These are phyloP conservation scores for Athelia psychrophila DNA, from an alignment of 1,284 basidiomycete genomes.

Conservation along the genomic window DNA sequence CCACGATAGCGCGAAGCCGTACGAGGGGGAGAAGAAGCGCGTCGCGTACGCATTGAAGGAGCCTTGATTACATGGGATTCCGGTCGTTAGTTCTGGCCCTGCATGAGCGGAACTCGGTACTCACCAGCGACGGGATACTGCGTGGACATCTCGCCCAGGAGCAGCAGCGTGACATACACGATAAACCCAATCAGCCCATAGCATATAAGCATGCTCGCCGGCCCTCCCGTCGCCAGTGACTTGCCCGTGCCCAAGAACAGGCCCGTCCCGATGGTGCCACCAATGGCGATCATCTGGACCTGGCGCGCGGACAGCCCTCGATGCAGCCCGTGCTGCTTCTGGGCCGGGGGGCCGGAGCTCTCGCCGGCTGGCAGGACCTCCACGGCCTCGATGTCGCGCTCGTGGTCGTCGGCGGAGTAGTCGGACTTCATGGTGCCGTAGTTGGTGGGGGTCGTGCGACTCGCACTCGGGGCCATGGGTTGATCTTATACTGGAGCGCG, in stretches of 20 bases:
- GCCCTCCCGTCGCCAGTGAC: constrained; percentile 72
- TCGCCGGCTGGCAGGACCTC: background rate
- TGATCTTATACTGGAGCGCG: too few relatives aligned
- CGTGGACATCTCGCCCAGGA: constrained; percentile 80
- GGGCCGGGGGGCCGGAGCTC: background rate
- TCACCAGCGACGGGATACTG: constrained; percentile 73
- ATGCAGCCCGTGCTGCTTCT: constrained; percentile 36
- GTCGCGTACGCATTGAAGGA: constrained; percentile 77
- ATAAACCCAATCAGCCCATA: constrained; percentile 65
- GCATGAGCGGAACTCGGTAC: background rate
- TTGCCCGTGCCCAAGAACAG: constrained; percentile 59
- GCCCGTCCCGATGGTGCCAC: constrained; percentile 56
- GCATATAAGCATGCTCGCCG: constrained; percentile 74
- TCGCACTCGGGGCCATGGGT: too few relatives aligned
- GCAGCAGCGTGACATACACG: constrained; percentile 70
- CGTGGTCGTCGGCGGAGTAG: background rate
- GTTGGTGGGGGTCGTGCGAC: background rate
- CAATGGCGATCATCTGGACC: constrained; percentile 82
- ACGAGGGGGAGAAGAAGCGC: constrained; percentile 78
- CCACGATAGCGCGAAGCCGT: constrained; percentile 66
- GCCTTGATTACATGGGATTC: constrained; percentile 32
- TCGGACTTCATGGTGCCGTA: background rate
- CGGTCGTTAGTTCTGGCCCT: too few relatives aligned
- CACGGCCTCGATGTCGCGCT: background rate
- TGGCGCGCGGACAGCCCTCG: constrained; percentile 69